Evolutionary conservation across 2,329 filamentous ascomycete genomes (phyloP).

Genomic region (Trichoderma gracile): DNA sequence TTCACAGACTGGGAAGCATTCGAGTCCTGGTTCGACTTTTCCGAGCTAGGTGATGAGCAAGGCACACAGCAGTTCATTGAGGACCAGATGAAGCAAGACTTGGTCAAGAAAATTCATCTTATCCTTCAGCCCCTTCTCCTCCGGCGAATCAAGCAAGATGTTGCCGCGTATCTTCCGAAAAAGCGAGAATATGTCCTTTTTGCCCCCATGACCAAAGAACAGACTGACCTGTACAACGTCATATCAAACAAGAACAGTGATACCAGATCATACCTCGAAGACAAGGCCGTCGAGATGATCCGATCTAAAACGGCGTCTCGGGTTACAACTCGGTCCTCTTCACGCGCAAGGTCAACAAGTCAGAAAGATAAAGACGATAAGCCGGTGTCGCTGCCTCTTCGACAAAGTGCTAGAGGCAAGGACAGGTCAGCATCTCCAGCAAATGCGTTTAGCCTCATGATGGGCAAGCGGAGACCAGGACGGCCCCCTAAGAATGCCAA

Average conservation of each 20-base stretch:
- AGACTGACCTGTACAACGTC: conserved; percentile 82
- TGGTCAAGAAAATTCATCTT: conserved; percentile 77
- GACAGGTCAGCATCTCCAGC: conserved; percentile 29
- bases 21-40: conserved; percentile 96
- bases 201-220: conserved; percentile 85
- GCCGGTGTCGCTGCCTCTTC: conserved; percentile 38
- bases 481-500: conserved; percentile 34
- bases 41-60: conserved; percentile 80
- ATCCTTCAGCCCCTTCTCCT: conserved; percentile 90
- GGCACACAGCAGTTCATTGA: conserved; percentile 76
- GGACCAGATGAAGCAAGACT: conserved; percentile 62
- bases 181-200: conserved; percentile 97
- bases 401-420: conserved; percentile 40
- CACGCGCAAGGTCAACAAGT: conserved; percentile 32
- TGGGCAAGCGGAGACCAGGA: conserved; percentile 45
- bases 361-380: conserved; percentile 22
- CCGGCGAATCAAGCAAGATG: conserved; percentile 87
- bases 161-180: conserved; percentile 86
- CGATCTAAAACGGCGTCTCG: conserved; percentile 35
- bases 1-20: conserved; percentile 94
- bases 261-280: conserved; percentile 75
- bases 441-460: conserved; percentile 58
- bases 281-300: conserved; percentile 70
- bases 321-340: conserved; percentile 35
- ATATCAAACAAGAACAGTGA: conserved; percentile 59